Base-by-base conservation (phyloP, 768 basidiomycete genomes). In the Rhodotorula graminis region DNA sequence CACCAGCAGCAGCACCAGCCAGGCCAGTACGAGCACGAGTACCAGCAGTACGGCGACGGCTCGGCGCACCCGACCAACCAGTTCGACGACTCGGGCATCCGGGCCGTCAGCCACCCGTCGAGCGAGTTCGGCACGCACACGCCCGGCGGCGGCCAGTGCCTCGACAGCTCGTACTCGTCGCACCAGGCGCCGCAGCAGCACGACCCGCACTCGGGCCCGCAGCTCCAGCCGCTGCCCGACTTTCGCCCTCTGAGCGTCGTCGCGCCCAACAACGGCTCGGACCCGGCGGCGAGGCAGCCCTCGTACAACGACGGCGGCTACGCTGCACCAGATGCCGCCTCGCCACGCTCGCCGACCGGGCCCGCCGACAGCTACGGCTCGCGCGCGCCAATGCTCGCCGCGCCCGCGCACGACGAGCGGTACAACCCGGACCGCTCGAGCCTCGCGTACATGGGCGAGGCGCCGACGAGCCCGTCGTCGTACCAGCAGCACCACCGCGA, bases 361-460 rank as follows among this genome's bases (percentile, higher is more conserved):
- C 65, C 53, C 37, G 37, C 37, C 15, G 68, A 69, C 9, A 64
- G 65, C 10, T 66, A 69, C 55, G 29, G 57, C 15, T 68, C 66
- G 7, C 60, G 46, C 52, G 29, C 50, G 16, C 70, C 58, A 4
- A 65, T 57, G 9, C 64, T 72, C 33, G 62, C 71, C 12, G 55
- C 71, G 40, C 71, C 67, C 0, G 16, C n/a, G 11, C 33, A 31
- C 33, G 50, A 67, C 50, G 64, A 44, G 2, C 64, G 60, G 11
- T 64, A 49, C n/a, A 55, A 61, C 12, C 52, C 52, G 2, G 56
- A 76, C 47, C 70, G 76, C 7, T 66, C 72, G 16, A 64, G 61
- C 33, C 52, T 77, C 19, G 76, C 76, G 0, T 77, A 77, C 59
- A 65, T 77, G 63, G 76, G 71, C 19, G 71, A 72, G 40, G 73